Base-by-base conservation (phyloP, 2,329 filamentous ascomycete genomes). In the Colletotrichum sp. region DNA sequence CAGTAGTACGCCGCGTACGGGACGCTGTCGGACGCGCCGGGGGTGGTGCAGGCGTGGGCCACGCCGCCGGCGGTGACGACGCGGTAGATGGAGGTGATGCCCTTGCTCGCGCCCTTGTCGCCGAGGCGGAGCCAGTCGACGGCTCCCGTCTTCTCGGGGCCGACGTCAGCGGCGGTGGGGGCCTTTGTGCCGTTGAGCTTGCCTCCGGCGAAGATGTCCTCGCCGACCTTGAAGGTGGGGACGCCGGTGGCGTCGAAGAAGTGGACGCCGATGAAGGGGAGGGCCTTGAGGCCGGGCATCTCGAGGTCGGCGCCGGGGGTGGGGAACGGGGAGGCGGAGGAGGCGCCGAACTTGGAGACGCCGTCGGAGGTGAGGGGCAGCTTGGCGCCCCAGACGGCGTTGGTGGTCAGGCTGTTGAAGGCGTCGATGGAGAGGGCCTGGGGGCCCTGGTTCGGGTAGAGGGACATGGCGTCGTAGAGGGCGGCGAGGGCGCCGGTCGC, bases 221-320 rank as follows among this genome's bases (percentile, higher is more conserved):
- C 82, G 69, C 84, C 81, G 49, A 95, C 86, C 75, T 90, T 87
- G 82, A 95, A 95, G 15, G 88, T 91, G 2, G 94, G 93, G 1
- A 86, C 83, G 77, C 88, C 84, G 61, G 80, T 78, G 63, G 77
- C 77, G 83, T 89, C 89, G 87, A 95, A 95, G 89, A 88, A 94
- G 87, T 95, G 94, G 79, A 91, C 88, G 34, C 93, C 94, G 16
- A 93, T 81, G 79, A 89, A 88, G 65, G 85, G 83, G 8, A 90
- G 75, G 3, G 81, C 77, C 13, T 62, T 55, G 44, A 86, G 57
- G 69, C 82, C 82, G 8, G 82, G 74, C 39, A 88, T 80, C 12
- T 80, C 77, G 69, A 92, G 82, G 69, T 84, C 79, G 5, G 86
- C 82, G 3, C 84, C 83, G 32, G 85, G 82, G 27, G 83, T 78